Evolutionary conservation across 1,284 basidiomycete species (phyloP).

Genomic region (Boletus sp.): DNA sequence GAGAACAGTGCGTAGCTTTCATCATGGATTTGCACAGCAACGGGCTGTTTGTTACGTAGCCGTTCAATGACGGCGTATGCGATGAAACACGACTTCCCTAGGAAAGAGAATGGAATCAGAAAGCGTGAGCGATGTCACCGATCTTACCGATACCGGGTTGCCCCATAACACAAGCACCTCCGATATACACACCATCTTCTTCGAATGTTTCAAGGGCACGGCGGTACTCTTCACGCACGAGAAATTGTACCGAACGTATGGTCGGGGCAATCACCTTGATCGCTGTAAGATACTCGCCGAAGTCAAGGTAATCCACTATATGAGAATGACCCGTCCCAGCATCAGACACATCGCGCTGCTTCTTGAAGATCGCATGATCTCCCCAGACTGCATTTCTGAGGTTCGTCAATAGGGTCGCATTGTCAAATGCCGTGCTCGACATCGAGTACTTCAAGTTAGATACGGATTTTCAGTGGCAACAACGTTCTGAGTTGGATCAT

Average conservation of each 20-base stretch:
- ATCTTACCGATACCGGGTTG: constrained; percentile 9
- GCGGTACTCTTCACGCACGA: constrained; percentile 4
- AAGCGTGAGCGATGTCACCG: not conserved
- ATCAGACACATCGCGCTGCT: not conserved
- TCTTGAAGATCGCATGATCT: constrained; percentile 1
- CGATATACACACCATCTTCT: not conserved
- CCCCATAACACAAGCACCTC: constrained; percentile 6
- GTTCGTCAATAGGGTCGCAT: not conserved
- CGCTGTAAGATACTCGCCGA: not conserved
- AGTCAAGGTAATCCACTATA: not conserved
- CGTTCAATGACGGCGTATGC: constrained; percentile 3
- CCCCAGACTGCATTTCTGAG: constrained; percentile 4
- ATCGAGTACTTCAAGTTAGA: not conserved
- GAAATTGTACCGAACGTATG: not conserved
- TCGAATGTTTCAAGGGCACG: not conserved
- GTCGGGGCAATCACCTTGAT: not conserved
- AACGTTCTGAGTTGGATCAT: not conserved
- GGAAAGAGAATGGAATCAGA: not conserved
- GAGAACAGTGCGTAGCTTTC: constrained; percentile 2
- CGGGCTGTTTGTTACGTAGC: constrained; percentile 3
- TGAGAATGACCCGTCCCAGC: not conserved
- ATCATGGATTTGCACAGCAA: not conserved
- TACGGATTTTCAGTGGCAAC: too few relatives aligned
- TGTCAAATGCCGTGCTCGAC: constrained; percentile 1
- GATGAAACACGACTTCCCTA: constrained; percentile 7